Conservation (phyloP, 345 rosid species). For the Bretschneidera sinensis region DNA sequence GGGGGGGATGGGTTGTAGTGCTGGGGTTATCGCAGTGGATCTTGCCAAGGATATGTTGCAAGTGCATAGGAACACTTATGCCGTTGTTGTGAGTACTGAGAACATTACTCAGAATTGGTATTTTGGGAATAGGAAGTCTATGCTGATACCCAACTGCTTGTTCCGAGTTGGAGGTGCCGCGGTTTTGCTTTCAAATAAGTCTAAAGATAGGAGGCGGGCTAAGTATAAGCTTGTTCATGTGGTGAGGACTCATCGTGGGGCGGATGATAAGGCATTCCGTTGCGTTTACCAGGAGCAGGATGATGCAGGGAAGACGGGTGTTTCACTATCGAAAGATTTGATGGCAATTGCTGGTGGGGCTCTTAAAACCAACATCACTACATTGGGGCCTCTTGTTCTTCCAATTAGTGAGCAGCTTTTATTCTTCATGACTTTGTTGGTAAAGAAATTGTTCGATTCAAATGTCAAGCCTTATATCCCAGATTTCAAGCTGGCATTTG, state of each 20-base stretch:
- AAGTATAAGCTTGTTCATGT: constrained; percentile 62
- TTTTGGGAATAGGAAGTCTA: constrained; percentile 63
- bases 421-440: constrained; percentile 41
- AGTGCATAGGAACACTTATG: constrained; percentile 60
- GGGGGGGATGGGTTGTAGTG: constrained; percentile 90
- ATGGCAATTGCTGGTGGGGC: constrained; percentile 69
- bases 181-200: constrained; percentile 53
- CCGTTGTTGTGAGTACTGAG: constrained; percentile 73
- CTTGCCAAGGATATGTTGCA: constrained; percentile 64
- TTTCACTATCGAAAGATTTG: constrained; percentile 55
- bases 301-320: constrained; percentile 54
- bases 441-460: constrained; percentile 38
- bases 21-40: constrained; percentile 62
- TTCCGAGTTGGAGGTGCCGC: constrained; percentile 68
- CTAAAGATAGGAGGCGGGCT: constrained; percentile 42
- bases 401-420: constrained; percentile 52
- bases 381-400: constrained; percentile 53
- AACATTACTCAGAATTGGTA: constrained; percentile 66
- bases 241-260: constrained; percentile 66
- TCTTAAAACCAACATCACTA: constrained; percentile 49
- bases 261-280: constrained; percentile 59
- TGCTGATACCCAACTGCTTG: constrained; percentile 70
- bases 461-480: constrained; percentile 50
- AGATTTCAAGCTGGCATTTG: constrained; percentile 52
- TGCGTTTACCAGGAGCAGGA: constrained; percentile 75